Base-by-base conservation (phyloP, 345 rosid genomes). In the Sapria himalayana region DNA sequence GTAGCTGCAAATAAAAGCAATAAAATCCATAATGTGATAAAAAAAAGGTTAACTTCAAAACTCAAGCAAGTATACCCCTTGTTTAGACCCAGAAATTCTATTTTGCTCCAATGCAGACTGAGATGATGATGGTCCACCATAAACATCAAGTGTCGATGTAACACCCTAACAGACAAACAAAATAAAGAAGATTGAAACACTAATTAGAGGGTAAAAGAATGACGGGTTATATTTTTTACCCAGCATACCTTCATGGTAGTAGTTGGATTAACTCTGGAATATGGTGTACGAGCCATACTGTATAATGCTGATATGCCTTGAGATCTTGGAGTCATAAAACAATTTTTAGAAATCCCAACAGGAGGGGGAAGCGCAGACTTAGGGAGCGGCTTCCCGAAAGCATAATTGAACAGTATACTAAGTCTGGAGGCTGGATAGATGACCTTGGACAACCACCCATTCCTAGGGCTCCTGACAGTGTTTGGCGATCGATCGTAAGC, bases 221-320 rank as follows among this genome's bases (percentile, higher is more conserved):
- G 33, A 25, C 29, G 25, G 39, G 14, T 35, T 4, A 39, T 13
- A 22, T 14, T 45, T 22, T 34, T n/a, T 27, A 36, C 19, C 17
- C n/a, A 44, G 20, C 17, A 33, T 13, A 41, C 99, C 93, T 80
- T 78, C 44, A 41, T 19, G 24, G 50, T 38, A 43, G 49, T 48
- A 15, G 69, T 39, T 39, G 65, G 59, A 34, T 62, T 76, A 46
- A 62, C 70, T 62, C 85, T 71, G 44, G 93, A 67, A 61, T 84
- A 73, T 25, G 96, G 93, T 39, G 81, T 64, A 45, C 85, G 63
- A 22, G 96, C 85, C 96, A 91, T 80, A 63, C 61, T 77, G 57
- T 91, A 80, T 39, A 91, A 55, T 38, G 95, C 95, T 62, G 95
- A 71, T 60, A 86, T 68, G 52, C 95, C 95, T 25, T 70, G 61